These are phyloP conservation scores for Amanita rimosa DNA, from an alignment of 768 basidiomycete species.

Conservation along the genomic window DNA sequence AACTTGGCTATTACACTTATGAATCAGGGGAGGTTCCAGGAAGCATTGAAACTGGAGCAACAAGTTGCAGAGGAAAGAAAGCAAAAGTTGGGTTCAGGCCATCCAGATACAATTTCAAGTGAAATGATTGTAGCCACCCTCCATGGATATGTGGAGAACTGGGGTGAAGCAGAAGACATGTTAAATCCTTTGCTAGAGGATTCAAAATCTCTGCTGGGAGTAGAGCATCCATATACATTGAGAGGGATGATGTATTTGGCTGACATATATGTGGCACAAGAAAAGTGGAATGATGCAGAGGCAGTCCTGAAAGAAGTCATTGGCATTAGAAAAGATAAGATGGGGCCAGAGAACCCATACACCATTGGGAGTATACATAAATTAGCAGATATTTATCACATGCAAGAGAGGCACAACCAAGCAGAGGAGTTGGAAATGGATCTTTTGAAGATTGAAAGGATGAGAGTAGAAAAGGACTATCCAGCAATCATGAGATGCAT, in stretches of 20 bases:
- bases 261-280: neutral
- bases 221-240: constrained; percentile 6
- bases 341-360: neutral
- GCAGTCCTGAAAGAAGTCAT: neutral
- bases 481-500: neutral
- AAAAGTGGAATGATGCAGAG: constrained; percentile 2
- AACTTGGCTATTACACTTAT: neutral
- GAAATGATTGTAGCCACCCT: constrained; percentile 1
- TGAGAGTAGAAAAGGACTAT: neutral
- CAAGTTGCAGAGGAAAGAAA: neutral
- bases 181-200: constrained; percentile 1
- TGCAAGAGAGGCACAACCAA: neutral
- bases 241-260: neutral
- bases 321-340: neutral
- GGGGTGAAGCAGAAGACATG: constrained; percentile 6
- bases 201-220: neutral
- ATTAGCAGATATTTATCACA: neutral
- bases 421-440: neutral
- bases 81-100: neutral
- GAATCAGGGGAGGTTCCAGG: neutral
- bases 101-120: neutral
- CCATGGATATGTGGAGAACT: constrained; percentile 4
- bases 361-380: neutral
- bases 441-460: neutral
- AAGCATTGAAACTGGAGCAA: neutral